phyloP scores from a whole-genome alignment of 768 basidiomycete species.

The Dentipellis sp. region DNA sequence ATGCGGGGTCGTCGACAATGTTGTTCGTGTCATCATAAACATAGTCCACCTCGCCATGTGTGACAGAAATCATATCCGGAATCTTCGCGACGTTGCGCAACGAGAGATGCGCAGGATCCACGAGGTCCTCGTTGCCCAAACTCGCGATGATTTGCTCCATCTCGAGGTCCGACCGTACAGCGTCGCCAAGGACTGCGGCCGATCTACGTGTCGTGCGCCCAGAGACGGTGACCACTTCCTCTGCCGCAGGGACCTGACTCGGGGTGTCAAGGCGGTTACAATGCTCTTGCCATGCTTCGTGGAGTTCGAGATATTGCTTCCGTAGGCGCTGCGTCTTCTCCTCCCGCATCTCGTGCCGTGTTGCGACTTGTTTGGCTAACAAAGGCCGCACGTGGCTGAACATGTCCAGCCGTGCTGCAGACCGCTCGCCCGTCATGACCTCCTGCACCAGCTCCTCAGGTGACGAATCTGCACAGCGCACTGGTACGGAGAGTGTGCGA shows the following conservation, averaged over 20 bases:
- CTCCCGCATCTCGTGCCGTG: constrained; percentile 38
- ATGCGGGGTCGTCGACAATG: constrained; percentile 62
- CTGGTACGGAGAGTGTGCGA: constrained; percentile 29
- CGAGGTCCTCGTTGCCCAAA: constrained; percentile 83
- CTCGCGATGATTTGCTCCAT: constrained; percentile 97
- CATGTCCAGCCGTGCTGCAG: constrained; percentile 24
- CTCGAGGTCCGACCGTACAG: constrained; percentile 90
- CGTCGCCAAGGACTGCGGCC: constrained; percentile 67
- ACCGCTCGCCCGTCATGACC: constrained; percentile 28
- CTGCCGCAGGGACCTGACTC: constrained; percentile 34
- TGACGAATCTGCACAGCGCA: constrained; percentile 18
- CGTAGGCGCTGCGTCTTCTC: constrained; percentile 50
- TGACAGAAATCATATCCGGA: constrained; percentile 83
- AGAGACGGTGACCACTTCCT: constrained; percentile 19
- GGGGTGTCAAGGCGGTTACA: constrained; percentile 60
- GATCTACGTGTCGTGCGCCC: constrained; percentile 67
- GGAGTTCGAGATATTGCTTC: constrained; percentile 57
- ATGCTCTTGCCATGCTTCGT: constrained; percentile 66
- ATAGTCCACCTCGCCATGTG: constrained; percentile 48
- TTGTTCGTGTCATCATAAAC: constrained; percentile 83
- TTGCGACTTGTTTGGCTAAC: constrained; percentile 44
- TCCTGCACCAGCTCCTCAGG: constrained; percentile 41
- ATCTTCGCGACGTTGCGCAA: constrained; percentile 76
- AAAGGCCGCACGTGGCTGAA: constrained; percentile 35
- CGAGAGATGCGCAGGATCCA: constrained; percentile 87